Conservation (phyloP, 208 protist species). For the Leishmania major region DNA sequence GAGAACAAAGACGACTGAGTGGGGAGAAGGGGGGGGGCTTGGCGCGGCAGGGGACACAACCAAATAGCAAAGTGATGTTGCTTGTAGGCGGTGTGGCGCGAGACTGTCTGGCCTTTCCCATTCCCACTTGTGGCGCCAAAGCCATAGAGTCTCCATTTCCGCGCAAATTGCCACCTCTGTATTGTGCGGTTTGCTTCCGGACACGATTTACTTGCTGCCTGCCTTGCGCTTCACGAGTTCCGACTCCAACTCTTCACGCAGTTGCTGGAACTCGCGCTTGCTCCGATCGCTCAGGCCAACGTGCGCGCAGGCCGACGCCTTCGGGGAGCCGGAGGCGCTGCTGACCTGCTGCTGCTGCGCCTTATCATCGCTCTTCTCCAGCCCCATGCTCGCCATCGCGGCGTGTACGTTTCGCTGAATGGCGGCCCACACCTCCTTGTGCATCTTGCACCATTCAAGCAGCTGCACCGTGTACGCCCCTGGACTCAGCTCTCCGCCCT, state of each 20-base stretch:
- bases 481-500: constrained; percentile 12
- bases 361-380: constrained; percentile 28
- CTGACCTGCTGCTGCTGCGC: constrained; percentile 26
- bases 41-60: neutral
- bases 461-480: constrained; percentile 45
- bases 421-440: constrained; percentile 12
- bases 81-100: neutral
- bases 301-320: constrained; percentile 6
- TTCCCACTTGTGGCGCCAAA: neutral
- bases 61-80: neutral
- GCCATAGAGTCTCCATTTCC: neutral
- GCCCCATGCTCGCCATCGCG: constrained; percentile 16
- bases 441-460: constrained; percentile 49
- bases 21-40: neutral
- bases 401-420: constrained; percentile 14
- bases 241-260: constrained; percentile 25
- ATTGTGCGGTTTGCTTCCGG: neutral
- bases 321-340: constrained; percentile 5
- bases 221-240: constrained; percentile 19
- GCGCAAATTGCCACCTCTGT: neutral
- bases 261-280: constrained; percentile 29
- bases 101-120: neutral
- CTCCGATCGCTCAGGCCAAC: constrained; percentile 31
- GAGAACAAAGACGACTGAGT: neutral
- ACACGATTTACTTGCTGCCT: neutral